phyloP scores from a whole-genome alignment of 2,329 filamentous ascomycete genomes.

The Furcasterigmium sp. region DNA sequence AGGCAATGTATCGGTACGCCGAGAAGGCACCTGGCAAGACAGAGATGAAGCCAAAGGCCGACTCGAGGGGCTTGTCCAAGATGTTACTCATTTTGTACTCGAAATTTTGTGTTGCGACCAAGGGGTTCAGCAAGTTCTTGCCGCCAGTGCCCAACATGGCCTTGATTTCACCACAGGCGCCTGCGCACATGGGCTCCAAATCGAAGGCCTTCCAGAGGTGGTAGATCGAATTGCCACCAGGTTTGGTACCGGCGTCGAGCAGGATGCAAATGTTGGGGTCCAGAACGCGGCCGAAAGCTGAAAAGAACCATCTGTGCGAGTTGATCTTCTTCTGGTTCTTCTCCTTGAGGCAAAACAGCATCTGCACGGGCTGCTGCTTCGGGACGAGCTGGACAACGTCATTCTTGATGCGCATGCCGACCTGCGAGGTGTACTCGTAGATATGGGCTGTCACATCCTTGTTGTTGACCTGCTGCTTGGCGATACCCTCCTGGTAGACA shows the following conservation, averaged over 20 bases:
- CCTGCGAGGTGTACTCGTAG: constrained; percentile 90
- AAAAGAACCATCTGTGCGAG: constrained; percentile 98
- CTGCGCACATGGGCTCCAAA: constrained; percentile 93
- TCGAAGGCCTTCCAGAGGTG: constrained; percentile 99
- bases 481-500: constrained; percentile 97
- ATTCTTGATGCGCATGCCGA: constrained; percentile 84
- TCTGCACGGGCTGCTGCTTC: constrained; percentile 86
- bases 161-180: constrained; percentile 98
- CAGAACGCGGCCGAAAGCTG: constrained; percentile 86
- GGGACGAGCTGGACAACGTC: constrained; percentile 79
- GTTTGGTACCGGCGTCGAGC: constrained; percentile 92
- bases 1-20: constrained; percentile 89
- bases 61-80: constrained; percentile 94
- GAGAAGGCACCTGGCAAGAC: constrained; percentile 96
- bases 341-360: constrained; percentile 97
- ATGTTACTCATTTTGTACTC: constrained; percentile 99
- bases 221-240: constrained; percentile 91
- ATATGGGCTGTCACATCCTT: constrained; percentile 97
- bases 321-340: constrained; percentile 99
- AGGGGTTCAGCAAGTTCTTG: constrained; percentile 84
- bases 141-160: constrained; percentile 85
- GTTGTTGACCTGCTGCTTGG: constrained; percentile 94
- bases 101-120: constrained; percentile 96
- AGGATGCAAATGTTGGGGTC: constrained; percentile 96
- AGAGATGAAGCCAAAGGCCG: constrained; percentile 95